phyloP scores from a whole-genome alignment of 257 asterid species.

The Cordia subcordata region DNA sequence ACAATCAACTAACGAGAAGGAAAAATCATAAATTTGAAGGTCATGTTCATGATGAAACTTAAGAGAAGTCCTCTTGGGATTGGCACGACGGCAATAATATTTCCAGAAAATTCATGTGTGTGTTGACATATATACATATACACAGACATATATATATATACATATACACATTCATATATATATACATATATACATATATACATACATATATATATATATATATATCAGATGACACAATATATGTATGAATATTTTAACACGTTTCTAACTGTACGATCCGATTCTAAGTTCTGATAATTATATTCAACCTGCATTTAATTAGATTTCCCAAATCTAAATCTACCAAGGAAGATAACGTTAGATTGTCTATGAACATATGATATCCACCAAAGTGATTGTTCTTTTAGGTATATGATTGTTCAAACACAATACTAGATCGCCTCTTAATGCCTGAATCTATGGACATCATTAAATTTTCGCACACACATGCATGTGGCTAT shows the following conservation, averaged over 20 bases:
- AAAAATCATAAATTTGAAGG: neutral
- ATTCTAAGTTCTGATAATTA: neutral
- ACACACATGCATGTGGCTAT: no score
- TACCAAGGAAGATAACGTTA: conserved; percentile 10
- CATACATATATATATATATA: no score
- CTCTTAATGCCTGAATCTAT: no score
- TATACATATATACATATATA: no score
- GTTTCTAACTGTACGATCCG: neutral
- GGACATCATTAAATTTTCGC: no score
- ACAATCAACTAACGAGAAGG: neutral
- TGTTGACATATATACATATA: no score
- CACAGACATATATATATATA: no score
- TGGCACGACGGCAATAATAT: conserved; percentile 13
- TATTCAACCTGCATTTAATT: neutral
- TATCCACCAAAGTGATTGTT: neutral
- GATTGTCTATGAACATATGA: neutral
- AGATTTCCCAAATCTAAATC: conserved; percentile 8
- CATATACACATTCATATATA: no score
- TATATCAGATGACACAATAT: no score
- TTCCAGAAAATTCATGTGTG: no score
- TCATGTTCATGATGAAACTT: conserved; percentile 3
- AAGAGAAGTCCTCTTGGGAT: conserved; percentile 15
- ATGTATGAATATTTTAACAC: no score
- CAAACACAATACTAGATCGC: no score
- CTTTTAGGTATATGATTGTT: neutral